Evolutionary conservation across 805 yeast genomes (phyloP).

Genomic region (Candida silvatica): DNA sequence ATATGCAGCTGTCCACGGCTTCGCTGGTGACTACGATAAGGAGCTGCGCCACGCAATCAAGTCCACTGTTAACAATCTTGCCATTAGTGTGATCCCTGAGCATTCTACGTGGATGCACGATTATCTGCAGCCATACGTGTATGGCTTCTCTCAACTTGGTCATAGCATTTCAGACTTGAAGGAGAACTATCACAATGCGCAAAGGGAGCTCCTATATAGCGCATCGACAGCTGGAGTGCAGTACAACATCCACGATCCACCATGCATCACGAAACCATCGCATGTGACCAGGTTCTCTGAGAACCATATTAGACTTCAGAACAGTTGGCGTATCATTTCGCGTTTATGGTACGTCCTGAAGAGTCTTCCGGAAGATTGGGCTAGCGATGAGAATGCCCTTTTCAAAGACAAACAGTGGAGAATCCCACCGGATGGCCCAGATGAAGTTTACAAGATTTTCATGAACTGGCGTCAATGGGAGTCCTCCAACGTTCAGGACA

Average conservation of each 20-base stretch:
- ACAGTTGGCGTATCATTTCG: constrained; percentile 82
- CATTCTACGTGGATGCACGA: constrained; percentile 13
- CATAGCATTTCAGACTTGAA: constrained; percentile 2
- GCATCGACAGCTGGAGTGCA: constrained; percentile 31
- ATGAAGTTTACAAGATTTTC: constrained; percentile 50
- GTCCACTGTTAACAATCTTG: constrained; percentile 10
- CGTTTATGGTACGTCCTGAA: constrained; percentile 68
- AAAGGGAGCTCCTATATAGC: constrained; percentile 33
- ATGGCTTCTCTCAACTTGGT: constrained; percentile 5
- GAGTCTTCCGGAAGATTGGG: constrained; percentile 50
- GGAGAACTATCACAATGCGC: constrained; percentile 11
- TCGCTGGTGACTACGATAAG: background rate
- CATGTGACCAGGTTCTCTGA: constrained; percentile 63
- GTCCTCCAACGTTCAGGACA: constrained; percentile 49
- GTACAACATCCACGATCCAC: constrained; percentile 68
- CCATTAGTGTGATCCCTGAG: constrained; percentile 13
- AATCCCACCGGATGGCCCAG: constrained; percentile 44
- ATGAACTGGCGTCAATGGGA: constrained; percentile 92
- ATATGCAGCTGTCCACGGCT: background rate
- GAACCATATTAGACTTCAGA: constrained; percentile 69
- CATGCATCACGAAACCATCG: constrained; percentile 84
- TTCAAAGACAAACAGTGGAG: constrained; percentile 28
- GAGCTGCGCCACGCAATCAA: constrained; percentile 3
- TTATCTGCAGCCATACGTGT: constrained; percentile 5
- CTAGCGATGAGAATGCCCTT: constrained; percentile 20